Evolutionary conservation across 1,284 basidiomycete species (phyloP), one percentile per base, ranked within the genome.

Genomic region (Puccinia hordei): DNA sequence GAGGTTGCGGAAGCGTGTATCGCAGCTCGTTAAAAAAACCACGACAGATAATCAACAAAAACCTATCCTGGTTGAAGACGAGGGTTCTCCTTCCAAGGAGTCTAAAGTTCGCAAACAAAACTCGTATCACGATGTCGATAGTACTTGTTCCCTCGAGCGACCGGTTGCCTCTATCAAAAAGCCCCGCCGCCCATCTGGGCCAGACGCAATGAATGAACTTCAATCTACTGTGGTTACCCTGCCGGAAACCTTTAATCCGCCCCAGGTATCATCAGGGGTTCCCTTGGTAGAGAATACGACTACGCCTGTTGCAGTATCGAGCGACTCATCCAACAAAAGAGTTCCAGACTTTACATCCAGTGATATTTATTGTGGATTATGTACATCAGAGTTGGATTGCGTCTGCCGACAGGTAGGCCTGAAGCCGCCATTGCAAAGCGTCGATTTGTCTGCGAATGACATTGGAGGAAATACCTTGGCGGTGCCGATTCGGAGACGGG

Each of bases 321-420:
- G 19, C 35, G 19, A 35, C 51, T 9, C 51, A 22, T 69, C 53
- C 33, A 38, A 38, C 51, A 79, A 72, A 55, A 66, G 30, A n/a
- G 49, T 66, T 46, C 63, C 73, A n/a, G 65, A 69, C 17, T 79
- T 72, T 46, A 71, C 49, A 44, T 68, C 66, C 9, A 69, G 51
- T n/a, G 76, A 79, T 59, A 69, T 59, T 61, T 44, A 55, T 59
- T 79, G 76, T 79, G 76, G 76, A 71, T 61, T 79, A 57, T 79
- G 76, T 61, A 79, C 76, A 59, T 79, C 76, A 59, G 76, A 79
- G 55, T 46, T 59, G 17, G 76, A 79, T 41, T 79, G 76, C 38
- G 76, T 79, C 27, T 79, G 76, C 30, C 76, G 76, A 44, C 76
- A 79, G 41, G 76, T 79, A 9, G 76, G 76, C 8, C 66, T 79